Conservation (phyloP, 768 basidiomycete species). For the Cyclocybe cylindracea region DNA sequence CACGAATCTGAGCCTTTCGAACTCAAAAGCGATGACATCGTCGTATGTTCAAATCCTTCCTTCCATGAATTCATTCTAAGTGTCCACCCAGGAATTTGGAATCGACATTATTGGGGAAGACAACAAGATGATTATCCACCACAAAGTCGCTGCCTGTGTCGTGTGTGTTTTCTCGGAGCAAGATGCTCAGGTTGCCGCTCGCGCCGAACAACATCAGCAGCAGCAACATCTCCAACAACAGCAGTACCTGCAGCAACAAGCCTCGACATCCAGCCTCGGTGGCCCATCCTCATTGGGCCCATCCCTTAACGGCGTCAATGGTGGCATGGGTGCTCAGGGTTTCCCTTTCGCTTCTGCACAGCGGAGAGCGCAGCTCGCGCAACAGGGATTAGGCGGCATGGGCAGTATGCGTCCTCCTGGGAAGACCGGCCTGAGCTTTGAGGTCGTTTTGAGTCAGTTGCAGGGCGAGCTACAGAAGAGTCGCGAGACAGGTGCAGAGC, state of each 20-base stretch:
- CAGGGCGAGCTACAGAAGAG: constrained; percentile 96
- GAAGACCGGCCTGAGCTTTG: constrained; percentile 88
- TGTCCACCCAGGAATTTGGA: constrained; percentile 81
- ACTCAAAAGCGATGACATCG: constrained; percentile 93
- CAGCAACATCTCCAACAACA: constrained; percentile 21
- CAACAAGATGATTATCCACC: constrained; percentile 96
- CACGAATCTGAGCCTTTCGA: constrained; percentile 92
- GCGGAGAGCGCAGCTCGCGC: constrained; percentile 58
- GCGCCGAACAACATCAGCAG: constrained; percentile 63
- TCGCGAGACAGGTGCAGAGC: constrained; percentile 87
- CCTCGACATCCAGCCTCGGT: not conserved
- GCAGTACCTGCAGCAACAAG: constrained; percentile 6
- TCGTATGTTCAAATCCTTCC: constrained; percentile 56
- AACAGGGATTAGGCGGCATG: constrained; percentile 67
- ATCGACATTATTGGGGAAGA: constrained; percentile 99
- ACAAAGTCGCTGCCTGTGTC: constrained; percentile 96
- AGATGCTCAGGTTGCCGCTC: constrained; percentile 75
- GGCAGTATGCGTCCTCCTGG: constrained; percentile 79
- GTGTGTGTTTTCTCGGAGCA: constrained; percentile 86
- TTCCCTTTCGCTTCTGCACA: constrained; percentile 28
- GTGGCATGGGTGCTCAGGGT: constrained; percentile 12
- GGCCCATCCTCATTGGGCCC: not conserved
- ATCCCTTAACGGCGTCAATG: not conserved
- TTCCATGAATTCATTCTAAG: constrained; percentile 3
- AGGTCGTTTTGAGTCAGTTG: constrained; percentile 84